Base-by-base conservation (phyloP, 106 monocot species). In the Alisma plantagoaquatica region DNA sequence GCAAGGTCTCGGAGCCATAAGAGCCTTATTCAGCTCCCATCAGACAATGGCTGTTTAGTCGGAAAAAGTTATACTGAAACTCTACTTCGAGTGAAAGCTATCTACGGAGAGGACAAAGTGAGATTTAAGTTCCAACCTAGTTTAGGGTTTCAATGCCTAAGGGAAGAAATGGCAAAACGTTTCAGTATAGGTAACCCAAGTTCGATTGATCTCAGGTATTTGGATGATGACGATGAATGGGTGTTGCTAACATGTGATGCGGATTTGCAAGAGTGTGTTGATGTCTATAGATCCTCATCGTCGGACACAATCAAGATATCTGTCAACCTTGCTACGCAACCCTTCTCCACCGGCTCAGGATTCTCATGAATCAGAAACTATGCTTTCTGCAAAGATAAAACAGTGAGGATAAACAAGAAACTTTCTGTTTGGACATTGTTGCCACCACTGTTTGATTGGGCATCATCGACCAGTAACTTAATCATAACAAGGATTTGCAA, bases 191-290 rank as follows among this genome's bases (percentile, higher is more conserved):
- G 16, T 10, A 51, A 65, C 53, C 16, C 28, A 4, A 48, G 32
- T 57, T 68, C 41, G 23, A 38, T 77, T 41, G 47, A 61, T 67
- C 68, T 86, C 35, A 81, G 71, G 60, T 86, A 86, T 41, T 60
- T 86, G 56, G 86, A 86, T 74, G 86, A 86, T 45, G 81, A 80
- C 14, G 67, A 62, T 7, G 86, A 86, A 31, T 86, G 86, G 86
- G 68, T 86, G 19, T 53, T 86, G 9, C 31, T 86, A 23, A 81
- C 80, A 60, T 80, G 86, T 50, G 74, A 86, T 61, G 77, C 33
- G 7, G 86, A 86, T 65, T 46, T 86, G 17, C 29, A 64, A 23
- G 86, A 81, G 54, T 86, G 86, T 43, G 29, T 74, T 28, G 73
- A 76, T 25, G 54, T 86, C 8, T 65, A 64, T 47, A 81, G 69